Evolutionary conservation across 1,284 basidiomycete species (phyloP), one percentile per base, ranked within the genome.

Genomic region (Ganoderma sp.): DNA sequence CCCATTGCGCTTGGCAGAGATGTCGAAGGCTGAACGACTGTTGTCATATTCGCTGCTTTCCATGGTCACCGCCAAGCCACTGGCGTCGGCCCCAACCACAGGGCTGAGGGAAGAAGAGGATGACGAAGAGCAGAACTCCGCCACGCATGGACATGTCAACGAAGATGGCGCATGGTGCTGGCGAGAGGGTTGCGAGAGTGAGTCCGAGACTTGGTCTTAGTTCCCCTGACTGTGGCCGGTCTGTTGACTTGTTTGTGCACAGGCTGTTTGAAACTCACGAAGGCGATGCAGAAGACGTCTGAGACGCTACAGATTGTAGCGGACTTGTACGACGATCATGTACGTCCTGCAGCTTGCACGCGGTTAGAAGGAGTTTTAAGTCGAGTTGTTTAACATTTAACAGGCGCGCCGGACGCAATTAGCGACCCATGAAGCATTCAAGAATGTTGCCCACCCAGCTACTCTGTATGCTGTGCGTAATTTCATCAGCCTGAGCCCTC

Each of bases 111-210:
- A 84, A 25, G 87, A 87, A 17, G 84, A 84, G 32, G 87, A 84
- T 32, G 80, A 85, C 2, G 80, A 83, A 17, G 81, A 81, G n/a
- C 78, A 78, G 22, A 73, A 63, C 62, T 70, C 54, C 71, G 81
- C 81, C 63, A 74, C 72, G 37, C 87, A 83, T 66, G 90, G 90
- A 1, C 75, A 89, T 48, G 77, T 89, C 67, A 95, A 95, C 74
- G 83, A 85, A 15, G 86, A 92, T 25, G 90, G 91, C 0, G 93
- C 91, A 1, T 94, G 94, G 92, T 95, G 93, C 78, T 96, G 94
- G 93, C 83, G 89, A 25, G 92, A 95, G 67, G 84, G 84, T 2
- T 94, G 90, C 77, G 79, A 85, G 78, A 88, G 91, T 91, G 71
- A 15, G 77, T 32, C 41, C 91, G 71, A 14, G 77, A 25, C 39